Evolutionary conservation across 495 filamentous ascomycete genomes (phyloP), one percentile per base, ranked within the genome.

Genomic region (Aspergillus heteromorphus): DNA sequence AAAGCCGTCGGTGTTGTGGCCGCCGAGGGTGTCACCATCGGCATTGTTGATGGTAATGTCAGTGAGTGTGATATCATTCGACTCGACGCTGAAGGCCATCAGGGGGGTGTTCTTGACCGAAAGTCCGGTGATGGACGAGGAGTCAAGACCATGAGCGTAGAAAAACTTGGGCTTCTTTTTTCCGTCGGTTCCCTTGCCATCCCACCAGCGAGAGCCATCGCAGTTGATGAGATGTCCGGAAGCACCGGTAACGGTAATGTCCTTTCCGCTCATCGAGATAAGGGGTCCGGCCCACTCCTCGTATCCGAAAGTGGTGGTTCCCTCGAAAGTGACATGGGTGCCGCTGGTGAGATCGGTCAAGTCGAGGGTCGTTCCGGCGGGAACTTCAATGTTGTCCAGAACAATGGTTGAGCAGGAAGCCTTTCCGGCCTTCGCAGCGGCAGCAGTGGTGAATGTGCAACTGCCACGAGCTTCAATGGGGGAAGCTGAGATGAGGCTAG

Each of bases 1-100:
- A 60, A 87, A 88, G 4, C 73, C 85, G 58, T 88, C 85, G 5
- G 85, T 87, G 66, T 87, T 88, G 54, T 84, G 79, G 6, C 79
- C 56, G 6, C 56, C 84, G 8, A 55, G 57, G 4, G 42, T 59
- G 45, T 82, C 76, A n/a, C 83, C 85, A 16, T 70, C 83, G 3
- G 71, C 70, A 66, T 85, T 83, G 55, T 87, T 76, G 55, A 88
- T 79, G 4, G 78, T 83, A 55, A 87, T 75, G 29, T 68, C 60
- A 18, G 64, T 68, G 27, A 89, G 41, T 0, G 72, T 79, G 8
- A 87, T 65, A 18, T 74, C 73, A 8, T 73, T 62, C 5, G 65
- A 65, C 16, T 82, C 74, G 56, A 87, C 80, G 57, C 73, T 79
- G 59, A 88, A 79, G 18, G 69, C 75, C 49, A 87, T 85, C 4